A percentile compares a stretch with the other conserved stretches of the same genome.
Evolutionary conservation across 1,284 basidiomycete genomes (phyloP).

Genomic region (Leccinum insolens): DNA sequence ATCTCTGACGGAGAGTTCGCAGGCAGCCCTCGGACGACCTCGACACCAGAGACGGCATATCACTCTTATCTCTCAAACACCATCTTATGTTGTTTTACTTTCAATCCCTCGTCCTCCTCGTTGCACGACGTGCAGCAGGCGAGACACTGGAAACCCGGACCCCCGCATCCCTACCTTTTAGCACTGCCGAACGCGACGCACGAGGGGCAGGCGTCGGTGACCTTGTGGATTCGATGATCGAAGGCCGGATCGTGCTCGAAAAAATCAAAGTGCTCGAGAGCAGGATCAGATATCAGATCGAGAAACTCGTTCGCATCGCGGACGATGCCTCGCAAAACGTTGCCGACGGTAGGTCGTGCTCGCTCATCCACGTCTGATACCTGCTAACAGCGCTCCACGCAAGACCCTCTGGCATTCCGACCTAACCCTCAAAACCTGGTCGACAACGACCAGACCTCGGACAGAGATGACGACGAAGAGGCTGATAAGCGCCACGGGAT

Average conservation of each 20-base stretch:
- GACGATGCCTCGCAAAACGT: conserved; percentile 59
- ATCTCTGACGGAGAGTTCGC: conserved; percentile 9
- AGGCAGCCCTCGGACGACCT: conserved; percentile 47
- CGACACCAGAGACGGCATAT: conserved; percentile 82
- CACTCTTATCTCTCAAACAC: conserved; percentile 88
- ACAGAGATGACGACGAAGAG: conserved; percentile 34
- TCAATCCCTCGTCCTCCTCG: conserved; percentile 81
- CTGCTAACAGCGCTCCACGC: conserved; percentile 8
- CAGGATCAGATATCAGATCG: conserved; percentile 93
- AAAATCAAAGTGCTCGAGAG: conserved; percentile 81
- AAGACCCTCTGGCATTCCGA: conserved; percentile 89
- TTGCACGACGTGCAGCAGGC: conserved; percentile 68
- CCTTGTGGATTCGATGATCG: conserved; percentile 72
- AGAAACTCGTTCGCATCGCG: conserved; percentile 84
- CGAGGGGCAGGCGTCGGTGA: conserved; percentile 66
- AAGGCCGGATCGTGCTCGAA: conserved; percentile 76
- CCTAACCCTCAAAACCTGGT: conserved; percentile 81
- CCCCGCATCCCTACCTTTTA: conserved; percentile 56
- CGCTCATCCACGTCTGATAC: neutral
- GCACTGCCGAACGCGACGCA: conserved; percentile 47
- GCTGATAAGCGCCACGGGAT: conserved; percentile 52
- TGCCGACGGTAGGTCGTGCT: conserved; percentile 59
- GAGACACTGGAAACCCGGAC: conserved; percentile 58
- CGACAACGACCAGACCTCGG: conserved; percentile 41
- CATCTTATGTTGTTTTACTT: conserved; percentile 87